These are phyloP conservation scores for Teratosphaeria epicoccoides DNA, from an alignment of 2,329 filamentous ascomycete species.

Conservation along the genomic window DNA sequence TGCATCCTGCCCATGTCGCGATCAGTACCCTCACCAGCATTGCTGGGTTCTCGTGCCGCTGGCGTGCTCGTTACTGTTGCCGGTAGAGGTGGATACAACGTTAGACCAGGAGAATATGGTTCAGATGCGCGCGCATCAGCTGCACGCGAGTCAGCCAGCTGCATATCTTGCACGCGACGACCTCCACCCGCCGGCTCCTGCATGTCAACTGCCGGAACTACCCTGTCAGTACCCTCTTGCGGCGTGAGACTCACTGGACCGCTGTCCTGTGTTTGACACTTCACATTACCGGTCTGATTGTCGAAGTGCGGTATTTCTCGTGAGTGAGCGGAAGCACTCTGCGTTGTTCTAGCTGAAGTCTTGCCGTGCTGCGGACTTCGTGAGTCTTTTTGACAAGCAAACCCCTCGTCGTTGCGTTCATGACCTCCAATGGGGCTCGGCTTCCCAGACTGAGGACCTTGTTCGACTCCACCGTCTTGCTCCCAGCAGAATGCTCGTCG, in stretches of 20 bases:
- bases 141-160: neutral
- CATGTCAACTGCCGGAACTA: neutral
- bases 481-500: slow-evolving; percentile 2
- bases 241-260: neutral
- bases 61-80: slow-evolving; percentile 6
- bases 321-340: neutral
- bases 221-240: neutral
- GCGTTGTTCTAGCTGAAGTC: neutral
- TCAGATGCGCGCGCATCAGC: neutral
- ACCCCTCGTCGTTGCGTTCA: neutral
- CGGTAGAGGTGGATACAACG: slow-evolving; percentile 9
- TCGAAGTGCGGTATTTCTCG: too few species aligned
- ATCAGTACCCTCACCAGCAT: neutral
- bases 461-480: neutral
- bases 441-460: slow-evolving; percentile 3
- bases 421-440: slow-evolving; percentile 3
- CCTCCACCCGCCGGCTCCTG: neutral
- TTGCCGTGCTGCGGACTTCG: neutral
- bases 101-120: neutral
- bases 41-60: neutral
- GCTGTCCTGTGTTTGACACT: neutral
- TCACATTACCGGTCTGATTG: neutral
- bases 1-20: slow-evolving; percentile 5
- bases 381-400: neutral
- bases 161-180: neutral